phyloP scores from a whole-genome alignment of 129 eudicot genomes.

The Saposhnikovia divaricata region DNA sequence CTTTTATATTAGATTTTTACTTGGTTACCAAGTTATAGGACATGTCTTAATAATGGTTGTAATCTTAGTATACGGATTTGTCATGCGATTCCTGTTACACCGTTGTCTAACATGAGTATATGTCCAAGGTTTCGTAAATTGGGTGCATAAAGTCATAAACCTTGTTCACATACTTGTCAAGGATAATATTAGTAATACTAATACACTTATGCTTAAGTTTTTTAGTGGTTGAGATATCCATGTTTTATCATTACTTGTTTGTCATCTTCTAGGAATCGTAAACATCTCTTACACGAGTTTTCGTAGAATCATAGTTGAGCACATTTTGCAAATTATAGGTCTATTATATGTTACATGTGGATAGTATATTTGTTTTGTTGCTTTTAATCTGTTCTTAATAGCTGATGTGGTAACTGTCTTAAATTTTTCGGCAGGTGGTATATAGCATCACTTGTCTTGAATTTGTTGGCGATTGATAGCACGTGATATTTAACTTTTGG shows the following conservation, averaged over 20 bases:
- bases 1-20: not conserved
- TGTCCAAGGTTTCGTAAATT: not conserved
- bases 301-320: not conserved
- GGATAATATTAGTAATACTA: too few relatives aligned
- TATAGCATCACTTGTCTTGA: not conserved
- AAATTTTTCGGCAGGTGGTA: not conserved
- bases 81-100: not conserved
- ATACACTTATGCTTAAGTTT: too few relatives aligned
- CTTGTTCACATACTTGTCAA: too few relatives aligned
- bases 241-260: too few relatives aligned
- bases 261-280: too few relatives aligned
- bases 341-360: not conserved
- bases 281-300: not conserved
- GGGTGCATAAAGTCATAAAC: not conserved
- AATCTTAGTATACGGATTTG: too few relatives aligned
- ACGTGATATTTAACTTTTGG: slow-evolving; percentile 12
- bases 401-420: not conserved
- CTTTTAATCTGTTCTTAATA: not conserved
- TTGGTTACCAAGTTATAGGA: not conserved
- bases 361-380: slow-evolving; percentile 12
- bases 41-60: too few relatives aligned
- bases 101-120: too few relatives aligned
- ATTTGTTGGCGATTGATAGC: slow-evolving; percentile 20
- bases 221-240: too few relatives aligned
- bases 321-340: not conserved